These are phyloP conservation scores for Chlamydomonas schloesseri DNA, from an alignment of 139 green algal species.

Conservation along the genomic window DNA sequence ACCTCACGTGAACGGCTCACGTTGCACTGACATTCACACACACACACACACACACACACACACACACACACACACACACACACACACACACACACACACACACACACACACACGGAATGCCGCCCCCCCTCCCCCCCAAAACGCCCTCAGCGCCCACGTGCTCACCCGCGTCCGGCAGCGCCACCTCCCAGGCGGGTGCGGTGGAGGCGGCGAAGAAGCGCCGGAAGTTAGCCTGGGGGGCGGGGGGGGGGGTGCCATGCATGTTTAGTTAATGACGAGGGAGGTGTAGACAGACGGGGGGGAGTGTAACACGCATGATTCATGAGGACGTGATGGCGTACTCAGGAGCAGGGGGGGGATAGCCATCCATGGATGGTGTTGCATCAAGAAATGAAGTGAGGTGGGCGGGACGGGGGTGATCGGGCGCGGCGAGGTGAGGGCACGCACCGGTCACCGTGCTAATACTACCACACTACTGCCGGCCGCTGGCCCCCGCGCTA, in stretches of 20 bases:
- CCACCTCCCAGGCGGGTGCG: conserved; percentile 52
- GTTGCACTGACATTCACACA: not conserved
- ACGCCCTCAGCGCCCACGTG: not conserved
- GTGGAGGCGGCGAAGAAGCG: conserved; percentile 68
- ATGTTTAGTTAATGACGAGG: not conserved
- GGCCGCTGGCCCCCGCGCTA: too few species aligned
- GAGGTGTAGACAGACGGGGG: not conserved
- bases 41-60: not conserved
- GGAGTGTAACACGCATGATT: not conserved
- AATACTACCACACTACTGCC: too few species aligned
- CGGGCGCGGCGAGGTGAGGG: too few species aligned
- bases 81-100: not conserved
- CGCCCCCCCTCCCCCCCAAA: not conserved
- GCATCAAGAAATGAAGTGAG: too few species aligned
- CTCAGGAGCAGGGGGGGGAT: not conserved
- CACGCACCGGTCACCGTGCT: too few species aligned
- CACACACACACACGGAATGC: too few species aligned
- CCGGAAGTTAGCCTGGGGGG: conserved; percentile 64
- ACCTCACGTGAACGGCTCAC: not conserved
- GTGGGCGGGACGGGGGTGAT: too few species aligned
- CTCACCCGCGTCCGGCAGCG: conserved; percentile 16
- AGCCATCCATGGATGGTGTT: not conserved
- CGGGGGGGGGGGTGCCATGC: not conserved
- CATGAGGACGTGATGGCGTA: not conserved
- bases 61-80: not conserved